Base-by-base conservation (phyloP, 1,284 basidiomycete species). In the Ganoderma resinaceum region DNA sequence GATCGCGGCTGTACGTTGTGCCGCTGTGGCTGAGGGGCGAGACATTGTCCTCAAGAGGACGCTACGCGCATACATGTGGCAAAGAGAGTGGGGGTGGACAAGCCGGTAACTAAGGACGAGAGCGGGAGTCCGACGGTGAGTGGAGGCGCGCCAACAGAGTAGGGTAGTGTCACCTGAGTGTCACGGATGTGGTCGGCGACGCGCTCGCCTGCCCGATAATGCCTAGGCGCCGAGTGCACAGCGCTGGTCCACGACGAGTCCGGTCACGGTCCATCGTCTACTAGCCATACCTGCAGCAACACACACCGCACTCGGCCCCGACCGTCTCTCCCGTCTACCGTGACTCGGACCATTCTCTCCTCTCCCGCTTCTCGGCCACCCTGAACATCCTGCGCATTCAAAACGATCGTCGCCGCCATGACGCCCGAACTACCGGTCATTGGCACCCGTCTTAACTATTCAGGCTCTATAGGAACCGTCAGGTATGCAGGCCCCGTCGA, bases 401-500 rank as follows among this genome's bases (percentile, higher is more conserved):
- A 37, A 40, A 26, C 55, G 58, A 60, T 60, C 58, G 35, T 26
- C 59, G 11, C 3, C 9, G 6, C 40, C 2, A 70, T 68, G 71
- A 12, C 59, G 16, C 31, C 55, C n/a, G 55, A 65, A 2, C 53
- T 75, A 23, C 82, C 84, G 3, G 23, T 76, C 26, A 70, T 82
- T 58, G 89, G 87, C 66, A 81, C 85, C 59, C 87, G 92, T 63
- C 82, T 93, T 70, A 79, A 73, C 69, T 79, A 85, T 63, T 79
- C 82, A 60, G 86, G 84, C 29, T 77, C 87, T 74, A 74, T 85
- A 61, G 93, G 90, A 3, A 95, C 95, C 0, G 80, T 97, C 69
- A 88, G 82, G 79, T 97, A 89, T 76, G 79, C 86, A 7, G 95
- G 95, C 3, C 73, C 80, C 1, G 89, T 97, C 18, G 82, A 88